A percentile compares a stretch with the other conserved stretches of the same genome.
phyloP scores from a whole-genome alignment of 2,329 filamentous ascomycete species.

The Xylaria sp. region DNA sequence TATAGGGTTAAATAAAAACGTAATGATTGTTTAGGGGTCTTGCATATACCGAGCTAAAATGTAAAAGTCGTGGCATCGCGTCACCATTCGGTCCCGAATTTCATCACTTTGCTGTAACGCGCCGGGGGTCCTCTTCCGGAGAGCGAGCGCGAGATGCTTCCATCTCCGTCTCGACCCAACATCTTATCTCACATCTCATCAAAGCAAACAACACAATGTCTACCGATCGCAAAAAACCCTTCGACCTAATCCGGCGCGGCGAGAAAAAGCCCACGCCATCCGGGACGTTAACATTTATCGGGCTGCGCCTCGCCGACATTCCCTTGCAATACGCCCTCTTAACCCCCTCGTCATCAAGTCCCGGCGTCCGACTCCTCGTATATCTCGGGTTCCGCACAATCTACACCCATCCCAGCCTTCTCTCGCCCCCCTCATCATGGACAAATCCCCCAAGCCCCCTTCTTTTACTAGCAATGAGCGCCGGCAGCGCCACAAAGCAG shows the following conservation, averaged over 20 bases:
- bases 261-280: slow-evolving; percentile 48
- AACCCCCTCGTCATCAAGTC: slow-evolving; percentile 47
- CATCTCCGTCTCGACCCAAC: background rate
- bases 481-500: slow-evolving; percentile 64
- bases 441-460: slow-evolving; percentile 54
- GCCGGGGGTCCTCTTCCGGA: background rate
- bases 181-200: background rate
- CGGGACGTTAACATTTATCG: slow-evolving; percentile 53
- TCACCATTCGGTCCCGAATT: slow-evolving; percentile 25
- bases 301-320: slow-evolving; percentile 50
- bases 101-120: background rate
- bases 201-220: background rate
- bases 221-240: slow-evolving; percentile 22
- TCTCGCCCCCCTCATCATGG: background rate
- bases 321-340: slow-evolving; percentile 43
- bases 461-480: slow-evolving; percentile 63
- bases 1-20: too few relatives aligned
- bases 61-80: background rate
- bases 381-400: slow-evolving; percentile 53
- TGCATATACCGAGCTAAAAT: background rate
- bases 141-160: background rate
- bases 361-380: slow-evolving; percentile 59
- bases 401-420: slow-evolving; percentile 37
- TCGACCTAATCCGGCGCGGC: slow-evolving; percentile 53
- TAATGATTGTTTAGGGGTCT: background rate